phyloP scores from a whole-genome alignment of 1,284 basidiomycete species.

The Coniophora puteana region DNA sequence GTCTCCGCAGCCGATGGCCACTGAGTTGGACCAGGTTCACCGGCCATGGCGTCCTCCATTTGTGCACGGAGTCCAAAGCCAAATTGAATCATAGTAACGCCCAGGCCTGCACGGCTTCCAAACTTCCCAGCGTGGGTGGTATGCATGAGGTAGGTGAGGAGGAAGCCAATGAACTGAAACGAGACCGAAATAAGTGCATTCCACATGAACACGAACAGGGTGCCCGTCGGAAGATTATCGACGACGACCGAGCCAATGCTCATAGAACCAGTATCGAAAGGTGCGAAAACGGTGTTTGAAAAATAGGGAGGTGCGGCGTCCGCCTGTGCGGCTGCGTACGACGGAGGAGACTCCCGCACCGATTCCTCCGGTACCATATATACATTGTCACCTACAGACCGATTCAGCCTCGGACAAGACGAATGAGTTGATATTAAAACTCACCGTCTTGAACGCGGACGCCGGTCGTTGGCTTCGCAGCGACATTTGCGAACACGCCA shows the following conservation, averaged over 20 bases:
- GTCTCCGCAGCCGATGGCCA: slow-evolving; percentile 19
- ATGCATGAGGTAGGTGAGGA: slow-evolving; percentile 91
- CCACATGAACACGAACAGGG: slow-evolving; percentile 87
- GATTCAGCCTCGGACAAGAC: slow-evolving; percentile 1
- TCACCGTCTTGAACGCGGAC: slow-evolving; percentile 62
- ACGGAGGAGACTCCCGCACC: slow-evolving; percentile 80
- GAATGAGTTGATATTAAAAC: slow-evolving; percentile 15
- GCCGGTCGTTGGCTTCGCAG: slow-evolving; percentile 77
- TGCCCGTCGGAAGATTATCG: slow-evolving; percentile 74
- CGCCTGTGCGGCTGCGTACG: slow-evolving; percentile 87
- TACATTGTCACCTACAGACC: slow-evolving; percentile 59
- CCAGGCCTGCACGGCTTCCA: slow-evolving; percentile 92
- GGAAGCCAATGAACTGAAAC: slow-evolving; percentile 97
- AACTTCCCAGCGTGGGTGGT: slow-evolving; percentile 95
- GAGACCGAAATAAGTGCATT: slow-evolving; percentile 91
- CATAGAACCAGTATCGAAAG: slow-evolving; percentile 38
- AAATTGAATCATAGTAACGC: slow-evolving; percentile 93
- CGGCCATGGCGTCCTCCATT: slow-evolving; percentile 27
- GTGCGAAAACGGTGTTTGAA: slow-evolving; percentile 93
- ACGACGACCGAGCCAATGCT: slow-evolving; percentile 67
- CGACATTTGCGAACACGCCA: slow-evolving; percentile 95
- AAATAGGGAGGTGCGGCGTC: slow-evolving; percentile 97
- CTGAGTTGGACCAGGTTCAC: slow-evolving; percentile 20
- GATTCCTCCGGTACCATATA: slow-evolving; percentile 77
- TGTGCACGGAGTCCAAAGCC: slow-evolving; percentile 78